Evolutionary conservation across 2,329 filamentous ascomycete genomes (phyloP).

Genomic region (Aspergillus eucalypticola): DNA sequence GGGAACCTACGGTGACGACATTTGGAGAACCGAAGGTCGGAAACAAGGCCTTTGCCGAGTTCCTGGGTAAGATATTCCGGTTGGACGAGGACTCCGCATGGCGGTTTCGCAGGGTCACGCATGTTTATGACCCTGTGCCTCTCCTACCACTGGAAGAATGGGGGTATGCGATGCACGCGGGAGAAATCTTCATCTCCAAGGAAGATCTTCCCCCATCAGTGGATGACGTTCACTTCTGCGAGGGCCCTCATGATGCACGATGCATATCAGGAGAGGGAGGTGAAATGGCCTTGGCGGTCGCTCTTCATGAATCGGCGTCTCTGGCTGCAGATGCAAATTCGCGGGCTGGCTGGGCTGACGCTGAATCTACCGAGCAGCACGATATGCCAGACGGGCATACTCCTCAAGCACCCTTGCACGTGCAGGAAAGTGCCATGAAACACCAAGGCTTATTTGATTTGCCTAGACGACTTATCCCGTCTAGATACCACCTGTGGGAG

Average conservation of each 20-base stretch:
- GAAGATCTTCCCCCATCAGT: conserved; percentile 65
- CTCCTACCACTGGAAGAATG: conserved; percentile 82
- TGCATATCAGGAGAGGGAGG: conserved; percentile 69
- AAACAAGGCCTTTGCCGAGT: conserved; percentile 54
- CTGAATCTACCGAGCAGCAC: not conserved
- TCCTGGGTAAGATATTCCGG: conserved; percentile 56
- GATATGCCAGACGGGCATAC: conserved; percentile 3
- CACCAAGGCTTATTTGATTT: conserved; percentile 4
- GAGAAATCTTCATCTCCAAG: conserved; percentile 84
- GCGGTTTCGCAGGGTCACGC: conserved; percentile 76
- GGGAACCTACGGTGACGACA: conserved; percentile 77
- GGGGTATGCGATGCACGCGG: conserved; percentile 82
- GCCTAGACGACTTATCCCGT: conserved; percentile 34
- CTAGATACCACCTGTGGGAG: conserved; percentile 79
- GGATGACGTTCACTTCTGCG: conserved; percentile 69
- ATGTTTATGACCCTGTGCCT: conserved; percentile 83
- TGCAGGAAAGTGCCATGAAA: not conserved
- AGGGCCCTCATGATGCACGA: conserved; percentile 66
- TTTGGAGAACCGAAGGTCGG: conserved; percentile 81
- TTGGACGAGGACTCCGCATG: conserved; percentile 28
- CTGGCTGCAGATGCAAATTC: not conserved
- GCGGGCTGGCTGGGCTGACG: not conserved
- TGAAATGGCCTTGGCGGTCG: conserved; percentile 7
- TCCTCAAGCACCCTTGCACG: not conserved
- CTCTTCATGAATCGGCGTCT: conserved; percentile 9